Conservation (phyloP, 164 flowering plant species). For the Umbellularia californica region DNA sequence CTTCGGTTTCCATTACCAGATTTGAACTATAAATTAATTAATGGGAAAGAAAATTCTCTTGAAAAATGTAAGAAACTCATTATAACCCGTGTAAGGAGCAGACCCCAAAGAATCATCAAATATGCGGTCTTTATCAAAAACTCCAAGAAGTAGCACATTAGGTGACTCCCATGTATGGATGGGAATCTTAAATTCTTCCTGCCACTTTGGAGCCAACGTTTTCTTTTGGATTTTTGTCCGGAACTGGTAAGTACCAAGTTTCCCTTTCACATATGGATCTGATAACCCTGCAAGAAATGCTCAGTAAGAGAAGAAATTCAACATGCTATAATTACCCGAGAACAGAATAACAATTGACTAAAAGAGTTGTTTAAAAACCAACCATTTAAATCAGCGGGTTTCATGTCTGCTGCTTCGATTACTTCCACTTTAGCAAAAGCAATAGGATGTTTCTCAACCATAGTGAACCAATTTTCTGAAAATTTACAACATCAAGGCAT, state of each 20-base stretch:
- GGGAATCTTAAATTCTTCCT: slow-evolving; percentile 85
- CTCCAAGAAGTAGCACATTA: slow-evolving; percentile 67
- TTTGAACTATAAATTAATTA: too few relatives aligned
- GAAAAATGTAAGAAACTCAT: neutral
- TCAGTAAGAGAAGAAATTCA: slow-evolving; percentile 1
- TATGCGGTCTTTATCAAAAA: slow-evolving; percentile 81
- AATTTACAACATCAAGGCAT: neutral
- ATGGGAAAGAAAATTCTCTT: too few relatives aligned
- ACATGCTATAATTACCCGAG: neutral
- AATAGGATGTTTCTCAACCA: slow-evolving; percentile 70
- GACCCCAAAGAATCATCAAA: slow-evolving; percentile 91
- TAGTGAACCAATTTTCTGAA: slow-evolving; percentile 67
- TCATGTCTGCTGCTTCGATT: slow-evolving; percentile 82
- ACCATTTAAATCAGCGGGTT: slow-evolving; percentile 95
- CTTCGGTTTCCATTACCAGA: neutral
- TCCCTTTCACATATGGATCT: slow-evolving; percentile 96
- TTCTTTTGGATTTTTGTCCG: slow-evolving; percentile 70
- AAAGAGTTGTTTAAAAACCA: slow-evolving; percentile 10
- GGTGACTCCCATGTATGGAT: slow-evolving; percentile 72
- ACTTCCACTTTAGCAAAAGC: slow-evolving; percentile 84
- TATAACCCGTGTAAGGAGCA: slow-evolving; percentile 17
- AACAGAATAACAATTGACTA: neutral
- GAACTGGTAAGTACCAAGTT: slow-evolving; percentile 71
- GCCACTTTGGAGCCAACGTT: slow-evolving; percentile 85
- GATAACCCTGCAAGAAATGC: slow-evolving; percentile 69